Percentiles rank a stretch among this genome's conserved stretches.
These are phyloP conservation scores for Corylus heterophylla DNA, from an alignment of 306 rosid genomes.

Conservation along the genomic window DNA sequence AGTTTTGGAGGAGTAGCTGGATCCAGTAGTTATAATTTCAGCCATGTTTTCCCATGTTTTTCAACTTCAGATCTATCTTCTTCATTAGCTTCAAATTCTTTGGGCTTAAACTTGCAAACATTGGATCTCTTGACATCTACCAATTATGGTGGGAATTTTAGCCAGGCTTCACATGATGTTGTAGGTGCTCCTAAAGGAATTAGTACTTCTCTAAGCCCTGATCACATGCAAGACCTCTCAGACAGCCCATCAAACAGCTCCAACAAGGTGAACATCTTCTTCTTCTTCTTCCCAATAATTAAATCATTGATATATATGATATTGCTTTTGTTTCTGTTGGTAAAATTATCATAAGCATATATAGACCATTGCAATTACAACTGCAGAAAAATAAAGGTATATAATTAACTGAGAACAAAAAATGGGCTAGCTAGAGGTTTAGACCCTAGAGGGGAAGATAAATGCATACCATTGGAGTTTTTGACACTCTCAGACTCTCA, in stretches of 20 bases:
- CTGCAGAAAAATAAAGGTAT: background rate
- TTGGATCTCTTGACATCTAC: conserved; percentile 34
- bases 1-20: conserved; percentile 29
- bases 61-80: conserved; percentile 26
- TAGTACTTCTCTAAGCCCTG: conserved; percentile 25
- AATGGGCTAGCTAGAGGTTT: background rate
- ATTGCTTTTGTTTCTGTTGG: background rate
- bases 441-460: background rate
- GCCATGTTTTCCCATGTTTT: conserved; percentile 20
- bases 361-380: background rate
- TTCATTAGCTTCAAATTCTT: conserved; percentile 40
- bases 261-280: conserved; percentile 33
- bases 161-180: conserved; percentile 21
- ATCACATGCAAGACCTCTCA: conserved; percentile 29
- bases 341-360: background rate
- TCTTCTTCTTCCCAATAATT: background rate
- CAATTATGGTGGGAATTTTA: conserved; percentile 8
- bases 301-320: background rate
- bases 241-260: conserved; percentile 55
- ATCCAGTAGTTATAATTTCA: conserved; percentile 25
- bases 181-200: conserved; percentile 22
- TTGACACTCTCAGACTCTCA: too few species aligned
- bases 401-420: background rate
- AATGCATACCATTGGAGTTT: background rate
- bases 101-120: conserved; percentile 38